Evolutionary conservation across 2,329 filamentous ascomycete species (phyloP), one percentile per base, ranked within the genome.

Genomic region (Fusarium sp.): DNA sequence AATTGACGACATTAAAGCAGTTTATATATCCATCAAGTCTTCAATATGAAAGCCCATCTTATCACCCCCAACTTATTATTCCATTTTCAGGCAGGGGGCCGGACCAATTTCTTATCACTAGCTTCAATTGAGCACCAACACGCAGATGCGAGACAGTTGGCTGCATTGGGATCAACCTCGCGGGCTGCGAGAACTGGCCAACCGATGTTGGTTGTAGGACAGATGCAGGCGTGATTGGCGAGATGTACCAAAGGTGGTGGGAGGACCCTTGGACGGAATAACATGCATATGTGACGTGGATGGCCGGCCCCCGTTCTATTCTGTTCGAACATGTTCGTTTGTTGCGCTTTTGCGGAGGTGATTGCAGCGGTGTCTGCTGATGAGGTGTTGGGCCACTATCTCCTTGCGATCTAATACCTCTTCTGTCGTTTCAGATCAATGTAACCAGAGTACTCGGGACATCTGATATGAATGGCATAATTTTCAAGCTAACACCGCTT

Each of bases 221-320:
- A 20, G 10, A 51, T 56, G 54, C 45, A 39, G 21, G 32, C 7
- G 15, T 69, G 60, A 72, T 73, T 71, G 65, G 68, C 4, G 55
- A 52, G 48, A 40, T 2, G n/a, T 26, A 5, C 7, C 4, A 7
- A 23, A 49, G 47, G 46, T 65, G 67, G 59, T 57, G 65, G 43
- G 38, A 24, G 38, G 36, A 56, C 20, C 50, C 38, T 26, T 17
- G 40, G 23, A 26, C 46, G 17, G 40, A 52, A 38, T 48, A 36
- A 34, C 23, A 26, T 32, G 30, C 11, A 40, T 20, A 5, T 50
- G 43, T 70, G 59, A 67, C 43, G 38, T 52, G 52, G 38, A 21
- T 10, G 30, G 46, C 19, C 9, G 63, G 52, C 47, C 57, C 19
- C 15, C 23, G 5, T 62, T 71, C 53, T 15, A 52, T 50, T 12